Conservation (phyloP, 257 asterid genomes). For the Penstemon davidsonii region DNA sequence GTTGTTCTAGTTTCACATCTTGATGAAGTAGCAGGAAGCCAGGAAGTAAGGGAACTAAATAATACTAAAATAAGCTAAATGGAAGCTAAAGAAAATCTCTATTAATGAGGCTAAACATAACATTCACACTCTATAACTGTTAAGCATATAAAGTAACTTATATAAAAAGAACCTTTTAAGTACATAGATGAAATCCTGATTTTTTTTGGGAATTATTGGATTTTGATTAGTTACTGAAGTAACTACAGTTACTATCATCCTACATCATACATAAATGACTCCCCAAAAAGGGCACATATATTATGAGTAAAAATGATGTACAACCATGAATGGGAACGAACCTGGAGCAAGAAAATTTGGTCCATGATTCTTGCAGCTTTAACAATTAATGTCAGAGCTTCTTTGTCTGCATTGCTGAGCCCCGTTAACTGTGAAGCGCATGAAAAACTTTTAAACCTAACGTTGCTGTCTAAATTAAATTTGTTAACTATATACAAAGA, state of each 20-base stretch:
- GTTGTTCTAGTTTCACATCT: neutral
- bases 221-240: neutral
- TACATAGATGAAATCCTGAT: constrained; percentile 11
- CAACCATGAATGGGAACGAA: constrained; percentile 24
- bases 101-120: constrained; percentile 1
- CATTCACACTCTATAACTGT: neutral
- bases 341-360: constrained; percentile 79
- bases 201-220: neutral
- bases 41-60: constrained; percentile 1
- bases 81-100: constrained; percentile 18
- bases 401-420: constrained; percentile 69
- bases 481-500: too few species aligned
- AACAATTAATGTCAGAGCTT: constrained; percentile 58
- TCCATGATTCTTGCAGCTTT: constrained; percentile 85
- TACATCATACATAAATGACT: constrained; percentile 1
- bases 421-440: constrained; percentile 60
- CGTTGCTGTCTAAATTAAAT: too few species aligned
- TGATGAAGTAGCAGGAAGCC: constrained; percentile 13
- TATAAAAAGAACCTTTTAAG: neutral
- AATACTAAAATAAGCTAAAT: neutral
- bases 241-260: neutral
- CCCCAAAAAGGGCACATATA: too few species aligned
- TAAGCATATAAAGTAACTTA: neutral
- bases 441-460: neutral
- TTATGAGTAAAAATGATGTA: neutral